Conservation (phyloP, 2,329 filamentous ascomycete species). For the Clarireedia hainanense region DNA sequence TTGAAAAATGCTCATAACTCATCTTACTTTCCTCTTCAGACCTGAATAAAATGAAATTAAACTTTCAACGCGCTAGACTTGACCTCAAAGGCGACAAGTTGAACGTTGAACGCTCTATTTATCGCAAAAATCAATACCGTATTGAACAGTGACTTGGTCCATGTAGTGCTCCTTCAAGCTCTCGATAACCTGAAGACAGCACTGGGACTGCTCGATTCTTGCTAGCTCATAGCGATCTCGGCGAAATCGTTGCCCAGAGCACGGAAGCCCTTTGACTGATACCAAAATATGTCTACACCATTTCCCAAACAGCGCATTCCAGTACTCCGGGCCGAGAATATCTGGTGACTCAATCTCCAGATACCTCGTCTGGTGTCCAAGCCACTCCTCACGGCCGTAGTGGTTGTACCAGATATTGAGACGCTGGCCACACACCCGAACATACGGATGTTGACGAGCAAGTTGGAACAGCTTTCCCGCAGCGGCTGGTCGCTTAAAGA, state of each 20-base stretch:
- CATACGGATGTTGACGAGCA: not conserved
- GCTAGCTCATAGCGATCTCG: not conserved
- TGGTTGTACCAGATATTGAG: constrained; percentile 8
- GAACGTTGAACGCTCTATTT: not conserved
- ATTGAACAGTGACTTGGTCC: not conserved
- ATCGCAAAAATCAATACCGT: not conserved
- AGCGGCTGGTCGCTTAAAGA: not conserved
- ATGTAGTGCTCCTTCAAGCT: not conserved
- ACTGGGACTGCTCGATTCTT: not conserved
- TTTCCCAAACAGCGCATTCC: not conserved
- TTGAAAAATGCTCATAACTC: too few species aligned
- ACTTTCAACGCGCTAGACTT: too few species aligned
- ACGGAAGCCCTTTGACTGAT: not conserved
- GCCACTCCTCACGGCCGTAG: constrained; percentile 1
- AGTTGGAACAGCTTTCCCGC: not conserved
- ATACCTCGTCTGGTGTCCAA: not conserved
- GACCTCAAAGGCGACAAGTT: not conserved
- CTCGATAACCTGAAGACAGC: not conserved
- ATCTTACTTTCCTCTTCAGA: too few species aligned
- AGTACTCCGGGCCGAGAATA: not conserved
- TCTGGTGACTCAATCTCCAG: not conserved
- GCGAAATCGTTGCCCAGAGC: not conserved
- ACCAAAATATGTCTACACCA: constrained; percentile 3
- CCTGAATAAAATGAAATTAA: too few species aligned
- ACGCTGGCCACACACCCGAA: not conserved